These are phyloP conservation scores for Globisporangium abappressorium DNA, from an alignment of 352 stramenopile species.

Conservation along the genomic window DNA sequence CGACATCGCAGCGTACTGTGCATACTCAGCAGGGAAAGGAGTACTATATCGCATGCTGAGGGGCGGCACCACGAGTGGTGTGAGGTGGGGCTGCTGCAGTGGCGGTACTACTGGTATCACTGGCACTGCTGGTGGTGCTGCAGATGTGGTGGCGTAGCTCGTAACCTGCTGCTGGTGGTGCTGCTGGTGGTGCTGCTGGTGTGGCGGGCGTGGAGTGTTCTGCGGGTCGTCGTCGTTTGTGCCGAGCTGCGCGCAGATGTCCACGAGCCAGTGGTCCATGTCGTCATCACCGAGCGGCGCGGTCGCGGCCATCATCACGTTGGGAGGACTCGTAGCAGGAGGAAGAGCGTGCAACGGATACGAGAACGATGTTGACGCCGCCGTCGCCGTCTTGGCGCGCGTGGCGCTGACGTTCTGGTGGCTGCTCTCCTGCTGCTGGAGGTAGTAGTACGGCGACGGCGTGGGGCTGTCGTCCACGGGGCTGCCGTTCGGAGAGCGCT, in stretches of 20 bases:
- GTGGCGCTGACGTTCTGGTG: neutral
- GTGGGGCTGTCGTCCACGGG: neutral
- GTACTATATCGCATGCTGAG: neutral
- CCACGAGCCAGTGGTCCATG: conserved; percentile 19
- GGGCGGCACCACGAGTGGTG: neutral
- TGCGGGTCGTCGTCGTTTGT: conserved; percentile 3
- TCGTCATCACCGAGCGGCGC: conserved; percentile 9
- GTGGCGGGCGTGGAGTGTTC: neutral
- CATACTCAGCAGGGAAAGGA: neutral
- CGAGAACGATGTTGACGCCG: neutral
- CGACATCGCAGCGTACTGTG: conserved; percentile 4
- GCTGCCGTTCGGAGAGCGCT: neutral
- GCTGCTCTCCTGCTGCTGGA: neutral
- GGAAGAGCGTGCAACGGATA: neutral
- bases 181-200: neutral
- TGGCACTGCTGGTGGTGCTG: neutral
- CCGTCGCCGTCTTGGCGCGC: too few relatives aligned
- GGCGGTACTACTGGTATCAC: neutral
- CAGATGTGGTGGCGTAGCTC: neutral
- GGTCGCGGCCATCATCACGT: neutral
- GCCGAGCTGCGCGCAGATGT: conserved; percentile 17
- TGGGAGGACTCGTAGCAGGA: neutral
- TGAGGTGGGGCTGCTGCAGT: neutral
- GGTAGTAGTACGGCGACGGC: neutral
- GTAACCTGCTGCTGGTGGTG: neutral